These are phyloP conservation scores for Cladosporium sp. DNA, from an alignment of 2,329 filamentous ascomycete genomes.

Conservation along the genomic window DNA sequence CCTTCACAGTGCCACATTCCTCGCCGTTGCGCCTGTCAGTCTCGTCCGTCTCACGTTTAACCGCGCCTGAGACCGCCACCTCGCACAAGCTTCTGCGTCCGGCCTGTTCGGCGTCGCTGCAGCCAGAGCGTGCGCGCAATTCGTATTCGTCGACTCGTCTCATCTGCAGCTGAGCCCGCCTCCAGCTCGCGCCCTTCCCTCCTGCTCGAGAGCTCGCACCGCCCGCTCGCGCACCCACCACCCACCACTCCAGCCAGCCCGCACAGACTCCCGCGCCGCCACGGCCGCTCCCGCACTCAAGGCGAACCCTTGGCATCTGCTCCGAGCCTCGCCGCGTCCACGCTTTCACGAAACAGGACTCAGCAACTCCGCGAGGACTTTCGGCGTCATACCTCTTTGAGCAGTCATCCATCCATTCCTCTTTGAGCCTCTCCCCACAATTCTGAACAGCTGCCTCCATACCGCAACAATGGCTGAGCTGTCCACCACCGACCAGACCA, in stretches of 20 bases:
- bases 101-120: background rate
- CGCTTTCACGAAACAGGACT: background rate
- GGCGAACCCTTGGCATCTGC: conserved; percentile 1
- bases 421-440: conserved; percentile 1
- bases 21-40: background rate
- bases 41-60: background rate
- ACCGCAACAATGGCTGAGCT: conserved; percentile 43
- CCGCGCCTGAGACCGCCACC: background rate
- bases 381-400: background rate
- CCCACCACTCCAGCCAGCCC: too few species aligned
- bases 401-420: conserved; percentile 1
- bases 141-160: background rate
- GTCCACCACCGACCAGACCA: conserved; percentile 49
- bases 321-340: background rate
- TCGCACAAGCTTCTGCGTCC: background rate
- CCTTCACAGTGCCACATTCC: background rate
- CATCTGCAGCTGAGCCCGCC: background rate
- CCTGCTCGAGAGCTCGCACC: background rate
- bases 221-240: background rate
- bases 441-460: background rate
- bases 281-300: background rate
- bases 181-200: background rate
- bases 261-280: background rate
- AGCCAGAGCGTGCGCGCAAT: background rate
- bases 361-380: background rate